phyloP scores from a whole-genome alignment of 306 rosid genomes.

The Castanea mollissima region DNA sequence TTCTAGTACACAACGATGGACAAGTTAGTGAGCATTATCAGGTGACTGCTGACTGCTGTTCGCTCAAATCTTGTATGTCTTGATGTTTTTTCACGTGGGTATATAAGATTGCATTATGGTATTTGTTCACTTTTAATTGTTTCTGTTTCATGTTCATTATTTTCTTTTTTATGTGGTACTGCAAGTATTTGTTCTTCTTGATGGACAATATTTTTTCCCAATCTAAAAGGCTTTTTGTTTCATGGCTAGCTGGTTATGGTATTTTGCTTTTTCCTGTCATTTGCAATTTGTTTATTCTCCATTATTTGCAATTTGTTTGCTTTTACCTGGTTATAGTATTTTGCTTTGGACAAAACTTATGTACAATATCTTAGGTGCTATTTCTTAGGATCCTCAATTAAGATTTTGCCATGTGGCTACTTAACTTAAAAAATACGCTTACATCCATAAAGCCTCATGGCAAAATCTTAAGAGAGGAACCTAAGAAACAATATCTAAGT shows the following conservation, averaged over 20 bases:
- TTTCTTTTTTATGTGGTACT: background rate
- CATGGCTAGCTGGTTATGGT: background rate
- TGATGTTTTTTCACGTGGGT: background rate
- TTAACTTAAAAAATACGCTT: too few species aligned
- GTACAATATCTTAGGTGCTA: too few species aligned
- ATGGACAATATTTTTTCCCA: background rate
- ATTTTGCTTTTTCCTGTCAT: background rate
- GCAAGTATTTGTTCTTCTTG: background rate
- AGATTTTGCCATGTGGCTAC: too few species aligned
- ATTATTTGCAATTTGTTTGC: background rate
- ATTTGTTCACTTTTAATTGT: background rate
- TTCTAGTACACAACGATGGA: slow-evolving; percentile 31
- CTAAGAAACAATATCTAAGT: too few species aligned
- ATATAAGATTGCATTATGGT: background rate
- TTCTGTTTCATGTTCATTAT: background rate
- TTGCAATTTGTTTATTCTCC: background rate
- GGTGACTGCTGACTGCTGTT: slow-evolving; percentile 37
- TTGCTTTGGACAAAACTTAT: background rate
- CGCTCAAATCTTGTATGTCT: background rate
- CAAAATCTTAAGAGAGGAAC: too few species aligned
- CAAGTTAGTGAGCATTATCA: slow-evolving; percentile 31
- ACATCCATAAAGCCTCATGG: too few species aligned
- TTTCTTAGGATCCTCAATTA: too few species aligned
- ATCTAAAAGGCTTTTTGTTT: background rate
- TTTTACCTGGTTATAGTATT: background rate